Conservation (phyloP, 73 alveolate species). For the Symbiodinium pilosum region DNA sequence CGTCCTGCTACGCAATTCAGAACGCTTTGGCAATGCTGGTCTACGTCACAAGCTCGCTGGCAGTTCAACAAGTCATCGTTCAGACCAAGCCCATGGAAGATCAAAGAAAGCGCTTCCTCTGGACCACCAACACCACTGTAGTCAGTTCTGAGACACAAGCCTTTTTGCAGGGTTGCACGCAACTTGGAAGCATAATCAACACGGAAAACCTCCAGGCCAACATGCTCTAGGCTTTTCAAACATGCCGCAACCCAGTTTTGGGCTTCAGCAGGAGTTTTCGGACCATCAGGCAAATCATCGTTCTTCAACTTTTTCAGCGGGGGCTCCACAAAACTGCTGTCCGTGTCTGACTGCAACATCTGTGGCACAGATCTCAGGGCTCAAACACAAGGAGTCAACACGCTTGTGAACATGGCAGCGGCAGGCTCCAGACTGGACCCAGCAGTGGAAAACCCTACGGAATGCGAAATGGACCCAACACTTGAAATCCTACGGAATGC, state of each 20-base stretch:
- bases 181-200: background rate
- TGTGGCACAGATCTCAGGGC: background rate
- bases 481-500: no score
- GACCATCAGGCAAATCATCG: background rate
- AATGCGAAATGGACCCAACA: no score
- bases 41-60: conserved; percentile 29
- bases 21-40: background rate
- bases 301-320: background rate
- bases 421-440: no score
- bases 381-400: background rate
- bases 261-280: background rate
- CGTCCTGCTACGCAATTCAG: background rate
- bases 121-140: conserved; percentile 19
- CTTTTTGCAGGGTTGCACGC: background rate
- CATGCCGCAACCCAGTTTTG: background rate
- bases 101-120: background rate
- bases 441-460: no score
- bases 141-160: conserved; percentile 1
- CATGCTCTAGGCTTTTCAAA: background rate
- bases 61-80: background rate
- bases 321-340: background rate
- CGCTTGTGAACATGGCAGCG: no score
- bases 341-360: background rate
- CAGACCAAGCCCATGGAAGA: background rate
- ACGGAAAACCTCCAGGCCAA: background rate